A percentile compares a stretch with the other conserved stretches of the same genome.
phyloP scores from a whole-genome alignment of 2,329 filamentous ascomycete species.

The Kalmusia sp. region DNA sequence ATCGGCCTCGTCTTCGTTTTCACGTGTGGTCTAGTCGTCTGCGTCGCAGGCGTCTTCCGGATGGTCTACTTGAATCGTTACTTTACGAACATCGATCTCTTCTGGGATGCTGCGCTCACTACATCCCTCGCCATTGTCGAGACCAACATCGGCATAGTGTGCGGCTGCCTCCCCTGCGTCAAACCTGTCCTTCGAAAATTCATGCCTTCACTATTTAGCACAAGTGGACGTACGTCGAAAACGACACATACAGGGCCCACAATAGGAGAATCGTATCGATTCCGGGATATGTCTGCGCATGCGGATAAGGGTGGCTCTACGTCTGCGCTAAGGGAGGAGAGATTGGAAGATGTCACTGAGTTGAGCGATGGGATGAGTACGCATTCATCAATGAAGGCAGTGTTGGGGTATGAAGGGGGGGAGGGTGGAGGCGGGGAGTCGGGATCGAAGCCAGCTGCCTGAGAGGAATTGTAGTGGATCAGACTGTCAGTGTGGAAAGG shows the following conservation, averaged over 20 bases:
- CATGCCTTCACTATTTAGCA: not conserved
- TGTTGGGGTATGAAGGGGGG: not conserved
- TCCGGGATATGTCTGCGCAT: conserved; percentile 3
- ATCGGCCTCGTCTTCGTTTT: conserved; percentile 7
- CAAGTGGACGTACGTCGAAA: not conserved
- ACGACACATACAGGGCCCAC: not conserved
- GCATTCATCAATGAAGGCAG: not conserved
- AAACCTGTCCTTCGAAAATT: not conserved
- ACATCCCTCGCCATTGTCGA: conserved; percentile 4
- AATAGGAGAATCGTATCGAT: not conserved
- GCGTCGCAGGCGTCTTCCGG: conserved; percentile 4
- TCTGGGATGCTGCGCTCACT: conserved; percentile 8
- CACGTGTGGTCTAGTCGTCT: conserved; percentile 6
- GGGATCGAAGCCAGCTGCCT: not conserved
- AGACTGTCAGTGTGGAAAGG: conserved; percentile 5
- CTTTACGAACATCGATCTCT: conserved; percentile 2
- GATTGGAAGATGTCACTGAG: not conserved
- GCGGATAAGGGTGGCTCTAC: not conserved
- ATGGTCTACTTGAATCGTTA: conserved; percentile 4
- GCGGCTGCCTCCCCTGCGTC: conserved; percentile 6
- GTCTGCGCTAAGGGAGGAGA: not conserved
- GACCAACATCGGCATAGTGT: conserved; percentile 7
- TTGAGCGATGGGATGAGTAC: not conserved
- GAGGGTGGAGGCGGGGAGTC: not conserved
- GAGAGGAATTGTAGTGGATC: conserved; percentile 4